Conservation (phyloP, 148 eudicot genomes). For the Chenopodium suecicum region DNA sequence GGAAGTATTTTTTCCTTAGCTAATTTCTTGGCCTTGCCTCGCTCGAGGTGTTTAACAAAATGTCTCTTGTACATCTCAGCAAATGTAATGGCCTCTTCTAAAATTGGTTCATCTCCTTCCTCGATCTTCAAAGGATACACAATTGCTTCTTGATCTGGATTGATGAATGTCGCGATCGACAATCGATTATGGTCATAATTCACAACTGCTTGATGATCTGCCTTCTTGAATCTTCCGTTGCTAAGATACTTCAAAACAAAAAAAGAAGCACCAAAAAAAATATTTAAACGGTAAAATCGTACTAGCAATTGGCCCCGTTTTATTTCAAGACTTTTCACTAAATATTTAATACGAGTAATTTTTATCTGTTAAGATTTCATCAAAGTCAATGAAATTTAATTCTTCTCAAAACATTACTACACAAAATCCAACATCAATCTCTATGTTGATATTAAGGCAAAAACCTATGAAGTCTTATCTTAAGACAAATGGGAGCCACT, state of each 20-base stretch:
- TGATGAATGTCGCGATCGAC: slow-evolving; percentile 68
- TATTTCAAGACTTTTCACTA: no score
- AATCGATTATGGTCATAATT: slow-evolving; percentile 45
- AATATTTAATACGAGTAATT: no score
- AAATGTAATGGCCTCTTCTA: slow-evolving; percentile 56
- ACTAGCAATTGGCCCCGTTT: no score
- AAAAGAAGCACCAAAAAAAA: neutral
- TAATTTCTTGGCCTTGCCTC: slow-evolving; percentile 30
- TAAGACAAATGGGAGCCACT: no score
- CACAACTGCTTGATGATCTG: slow-evolving; percentile 72
- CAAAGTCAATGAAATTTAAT: no score
- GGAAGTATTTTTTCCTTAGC: slow-evolving; percentile 16
- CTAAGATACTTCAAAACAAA: slow-evolving; percentile 43
- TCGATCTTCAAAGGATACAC: slow-evolving; percentile 56
- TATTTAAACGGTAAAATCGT: neutral
- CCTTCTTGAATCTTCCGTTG: slow-evolving; percentile 78
- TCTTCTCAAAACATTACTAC: no score
- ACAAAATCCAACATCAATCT: no score
- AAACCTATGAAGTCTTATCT: no score
- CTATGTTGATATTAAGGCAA: no score
- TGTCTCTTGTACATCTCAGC: slow-evolving; percentile 55
- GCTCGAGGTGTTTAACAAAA: slow-evolving; percentile 41
- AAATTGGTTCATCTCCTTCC: slow-evolving; percentile 54
- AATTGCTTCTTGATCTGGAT: slow-evolving; percentile 57
- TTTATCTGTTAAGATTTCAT: no score